phyloP scores from a whole-genome alignment of 495 filamentous ascomycete genomes.

The Aspergillus baeticus region DNA sequence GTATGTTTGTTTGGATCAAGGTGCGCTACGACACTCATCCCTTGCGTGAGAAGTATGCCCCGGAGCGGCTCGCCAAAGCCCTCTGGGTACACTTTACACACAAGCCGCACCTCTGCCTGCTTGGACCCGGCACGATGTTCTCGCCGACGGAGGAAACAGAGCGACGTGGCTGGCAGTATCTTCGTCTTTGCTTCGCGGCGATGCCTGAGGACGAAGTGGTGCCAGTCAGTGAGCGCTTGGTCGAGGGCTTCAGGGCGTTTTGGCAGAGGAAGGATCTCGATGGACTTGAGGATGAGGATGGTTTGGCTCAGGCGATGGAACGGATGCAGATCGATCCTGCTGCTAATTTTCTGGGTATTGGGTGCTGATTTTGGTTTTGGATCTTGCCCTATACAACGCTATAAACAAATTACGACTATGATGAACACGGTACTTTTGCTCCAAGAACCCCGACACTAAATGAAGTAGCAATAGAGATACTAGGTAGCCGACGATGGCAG shows the following conservation, averaged over 20 bases:
- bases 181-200: conserved; percentile 84
- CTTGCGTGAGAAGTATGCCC: conserved; percentile 48
- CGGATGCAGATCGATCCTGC: conserved; percentile 11
- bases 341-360: conserved; percentile 27
- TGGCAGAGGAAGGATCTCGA: conserved; percentile 67
- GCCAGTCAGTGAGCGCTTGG: conserved; percentile 57
- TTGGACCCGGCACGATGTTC: conserved; percentile 70
- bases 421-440: too few species aligned
- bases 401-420: too few species aligned
- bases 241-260: conserved; percentile 66
- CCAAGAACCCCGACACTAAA: too few species aligned
- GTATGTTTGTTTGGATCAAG: conserved; percentile 90
- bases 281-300: conserved; percentile 58
- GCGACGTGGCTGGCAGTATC: conserved; percentile 60
- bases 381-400: background rate
- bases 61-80: conserved; percentile 50
- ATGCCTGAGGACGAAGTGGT: conserved; percentile 67
- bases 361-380: conserved; percentile 18
- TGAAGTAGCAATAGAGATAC: too few species aligned
- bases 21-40: conserved; percentile 71
- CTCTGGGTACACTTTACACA: conserved; percentile 73
- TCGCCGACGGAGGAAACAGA: conserved; percentile 52
- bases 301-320: conserved; percentile 15
- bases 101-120: conserved; percentile 65
- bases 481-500: too few species aligned